phyloP scores from a whole-genome alignment of 1,139 yeast species.

The Yamadazyma jaroonii region DNA sequence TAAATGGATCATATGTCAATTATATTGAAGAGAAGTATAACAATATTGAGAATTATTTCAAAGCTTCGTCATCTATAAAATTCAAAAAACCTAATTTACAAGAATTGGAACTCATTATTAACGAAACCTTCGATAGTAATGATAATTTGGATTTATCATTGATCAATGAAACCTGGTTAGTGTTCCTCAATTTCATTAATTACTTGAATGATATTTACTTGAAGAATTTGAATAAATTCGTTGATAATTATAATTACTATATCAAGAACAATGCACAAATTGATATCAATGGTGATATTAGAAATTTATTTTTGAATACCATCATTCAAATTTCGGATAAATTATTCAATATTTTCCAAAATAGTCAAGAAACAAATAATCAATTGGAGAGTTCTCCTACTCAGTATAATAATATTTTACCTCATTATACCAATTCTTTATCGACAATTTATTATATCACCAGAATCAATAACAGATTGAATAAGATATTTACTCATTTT shows the following conservation, averaged over 20 bases:
- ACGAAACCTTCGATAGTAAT: constrained; percentile 36
- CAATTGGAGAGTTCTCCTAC: constrained; percentile 38
- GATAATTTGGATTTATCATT: constrained; percentile 44
- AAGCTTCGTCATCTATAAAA: constrained; percentile 20
- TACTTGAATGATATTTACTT: constrained; percentile 34
- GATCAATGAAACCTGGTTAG: constrained; percentile 47
- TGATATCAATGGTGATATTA: constrained; percentile 30
- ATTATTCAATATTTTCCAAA: constrained; percentile 30
- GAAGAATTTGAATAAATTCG: constrained; percentile 32
- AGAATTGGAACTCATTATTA: constrained; percentile 27
- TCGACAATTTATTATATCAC: constrained; percentile 38
- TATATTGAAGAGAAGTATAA: constrained; percentile 41
- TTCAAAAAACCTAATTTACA: constrained; percentile 17
- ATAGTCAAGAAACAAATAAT: constrained; percentile 22
- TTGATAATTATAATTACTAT: constrained; percentile 39
- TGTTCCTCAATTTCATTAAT: constrained; percentile 34
- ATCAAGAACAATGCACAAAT: constrained; percentile 20
- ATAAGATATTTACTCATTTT: constrained; percentile 29
- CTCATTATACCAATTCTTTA: constrained; percentile 41
- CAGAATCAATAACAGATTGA: constrained; percentile 28
- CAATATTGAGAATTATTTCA: constrained; percentile 34
- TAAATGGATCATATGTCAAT: constrained; percentile 37
- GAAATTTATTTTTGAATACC: constrained; percentile 25
- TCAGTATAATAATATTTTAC: constrained; percentile 38
- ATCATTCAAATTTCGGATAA: constrained; percentile 26